Base-by-base conservation (phyloP, 176 grass and related monocot species). In the Tillandsia leiboldiana region DNA sequence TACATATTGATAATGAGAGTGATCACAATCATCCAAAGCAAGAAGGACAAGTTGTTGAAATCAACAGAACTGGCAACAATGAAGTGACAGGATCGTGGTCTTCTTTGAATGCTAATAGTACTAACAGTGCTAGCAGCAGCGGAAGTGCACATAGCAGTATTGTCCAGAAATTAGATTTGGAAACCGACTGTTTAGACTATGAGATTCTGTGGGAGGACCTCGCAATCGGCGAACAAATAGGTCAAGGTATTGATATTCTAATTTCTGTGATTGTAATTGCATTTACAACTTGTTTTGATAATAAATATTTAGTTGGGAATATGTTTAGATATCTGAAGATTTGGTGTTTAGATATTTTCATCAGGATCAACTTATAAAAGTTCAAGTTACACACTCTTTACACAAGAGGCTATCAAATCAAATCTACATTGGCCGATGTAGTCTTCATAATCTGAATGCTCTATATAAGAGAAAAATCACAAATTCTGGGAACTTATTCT, bases 141-240 rank as follows among this genome's bases (percentile, higher is more conserved):
- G 87, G 87, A 53, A 99, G 95, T 69, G 93, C 87, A 49, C 82
- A 79, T 66, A 85, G 90, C 71, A 88, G 78, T 80, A 75, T 90
- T 82, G 75, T 90, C 79, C 80, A 99, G 77, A 94, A 87, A 81
- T 79, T 90, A 70, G 90, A 99, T 77, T 72, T 88, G 71, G 90
- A 99, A 73, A 79, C 69, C 3, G 95, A 99, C 75, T 90, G 95
- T 79, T 84, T 99, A 67, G 95, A 99, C 81, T 99, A 93, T 82
- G 95, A 94, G 58, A 99, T 99, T 79, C 75, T 94, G 59, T 99
- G 95, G 95, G 95, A 94, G 81, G 95, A 99, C 82, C 90, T 99
- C 49, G 78, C 59, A 64, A 88, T 99, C 77, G 87, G 90, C 52
- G 90, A 99, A 78, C 90, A 99, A 69, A 84, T 94, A 70, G 95